These are phyloP conservation scores for Dendrocalamus sinicus DNA, from an alignment of 176 grass and related monocot species.

Conservation along the genomic window DNA sequence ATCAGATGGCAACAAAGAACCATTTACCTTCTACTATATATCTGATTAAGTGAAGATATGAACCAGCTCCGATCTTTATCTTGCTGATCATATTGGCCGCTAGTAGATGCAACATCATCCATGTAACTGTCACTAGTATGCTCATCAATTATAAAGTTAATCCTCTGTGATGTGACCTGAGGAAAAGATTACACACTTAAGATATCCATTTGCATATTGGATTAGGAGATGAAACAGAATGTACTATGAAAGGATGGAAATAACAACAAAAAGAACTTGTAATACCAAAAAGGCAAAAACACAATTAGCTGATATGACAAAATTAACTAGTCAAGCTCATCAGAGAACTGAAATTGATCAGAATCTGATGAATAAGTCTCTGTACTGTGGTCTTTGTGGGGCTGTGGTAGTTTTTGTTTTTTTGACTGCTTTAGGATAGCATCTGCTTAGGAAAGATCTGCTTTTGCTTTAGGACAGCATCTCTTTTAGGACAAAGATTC, in stretches of 20 bases:
- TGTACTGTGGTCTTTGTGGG: too few relatives aligned
- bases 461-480: too few relatives aligned
- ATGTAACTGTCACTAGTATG: slow-evolving; percentile 59
- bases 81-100: slow-evolving; percentile 66
- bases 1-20: slow-evolving; percentile 19
- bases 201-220: slow-evolving; percentile 33
- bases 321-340: slow-evolving; percentile 35
- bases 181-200: slow-evolving; percentile 45
- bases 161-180: slow-evolving; percentile 94
- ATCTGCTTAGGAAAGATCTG: too few relatives aligned
- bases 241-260: slow-evolving; percentile 21
- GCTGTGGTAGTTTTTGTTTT: too few relatives aligned
- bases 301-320: slow-evolving; percentile 1
- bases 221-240: slow-evolving; percentile 36
- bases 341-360: slow-evolving; percentile 27
- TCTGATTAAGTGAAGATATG: slow-evolving; percentile 84
- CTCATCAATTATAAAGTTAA: slow-evolving; percentile 94
- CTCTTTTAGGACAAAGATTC: too few relatives aligned
- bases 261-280: slow-evolving; percentile 27
- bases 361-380: too few relatives aligned
- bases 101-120: slow-evolving; percentile 64
- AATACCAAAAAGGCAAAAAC: slow-evolving; percentile 13
- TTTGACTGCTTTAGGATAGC: too few relatives aligned
- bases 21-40: slow-evolving; percentile 86
- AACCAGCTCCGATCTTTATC: slow-evolving; percentile 97